phyloP scores from a whole-genome alignment of 768 basidiomycete species.

The Suillus cothurnatus region DNA sequence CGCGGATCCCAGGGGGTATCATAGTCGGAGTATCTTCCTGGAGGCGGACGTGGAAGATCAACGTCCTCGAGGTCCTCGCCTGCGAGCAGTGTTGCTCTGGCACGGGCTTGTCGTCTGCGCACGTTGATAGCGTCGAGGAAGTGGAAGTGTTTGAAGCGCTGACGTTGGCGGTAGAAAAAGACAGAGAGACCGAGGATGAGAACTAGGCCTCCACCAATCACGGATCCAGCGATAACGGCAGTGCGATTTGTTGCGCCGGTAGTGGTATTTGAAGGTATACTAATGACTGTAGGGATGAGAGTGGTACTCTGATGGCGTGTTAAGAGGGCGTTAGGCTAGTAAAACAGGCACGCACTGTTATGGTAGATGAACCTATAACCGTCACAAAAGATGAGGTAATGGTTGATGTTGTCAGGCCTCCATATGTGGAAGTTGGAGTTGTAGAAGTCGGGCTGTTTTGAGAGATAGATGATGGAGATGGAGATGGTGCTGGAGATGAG shows the following conservation, averaged over 20 bases:
- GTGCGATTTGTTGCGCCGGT: constrained; percentile 30
- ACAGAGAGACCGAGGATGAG: constrained; percentile 38
- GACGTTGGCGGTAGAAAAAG: constrained; percentile 41
- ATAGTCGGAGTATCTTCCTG: constrained; percentile 21
- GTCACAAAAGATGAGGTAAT: constrained; percentile 25
- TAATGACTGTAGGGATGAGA: constrained; percentile 23
- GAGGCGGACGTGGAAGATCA: constrained; percentile 11
- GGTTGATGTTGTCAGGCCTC: neutral
- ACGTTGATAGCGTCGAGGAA: constrained; percentile 31
- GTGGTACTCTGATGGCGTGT: constrained; percentile 17
- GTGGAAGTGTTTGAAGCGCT: constrained; percentile 36
- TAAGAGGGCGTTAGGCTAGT: neutral
- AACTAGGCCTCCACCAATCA: constrained; percentile 39
- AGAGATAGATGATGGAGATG: neutral
- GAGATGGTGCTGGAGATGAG: neutral
- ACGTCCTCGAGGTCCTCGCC: constrained; percentile 27
- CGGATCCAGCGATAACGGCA: constrained; percentile 44
- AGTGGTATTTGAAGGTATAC: neutral
- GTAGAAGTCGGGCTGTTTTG: constrained; percentile 9
- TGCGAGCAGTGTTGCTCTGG: constrained; percentile 25
- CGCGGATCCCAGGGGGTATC: constrained; percentile 24
- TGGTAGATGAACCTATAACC: constrained; percentile 15
- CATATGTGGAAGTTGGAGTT: constrained; percentile 9
- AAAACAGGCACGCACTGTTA: constrained; percentile 20
- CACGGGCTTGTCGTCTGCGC: constrained; percentile 20